Evolutionary conservation across 176 grass and related monocot species (phyloP), one percentile per base, ranked within the genome.

Genomic region (Leersia perrieri): DNA sequence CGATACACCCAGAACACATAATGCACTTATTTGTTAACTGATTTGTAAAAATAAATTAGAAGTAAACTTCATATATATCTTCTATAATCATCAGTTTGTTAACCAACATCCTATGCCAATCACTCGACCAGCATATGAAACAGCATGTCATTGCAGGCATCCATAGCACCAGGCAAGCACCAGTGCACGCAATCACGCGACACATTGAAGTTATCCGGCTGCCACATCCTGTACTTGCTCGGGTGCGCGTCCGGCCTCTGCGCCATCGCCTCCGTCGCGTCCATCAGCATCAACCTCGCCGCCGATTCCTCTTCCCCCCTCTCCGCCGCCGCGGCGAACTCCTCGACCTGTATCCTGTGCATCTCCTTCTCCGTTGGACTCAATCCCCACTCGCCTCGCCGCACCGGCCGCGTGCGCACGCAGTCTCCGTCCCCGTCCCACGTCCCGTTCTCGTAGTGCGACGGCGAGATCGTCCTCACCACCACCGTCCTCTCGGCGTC

Each of bases 361-460:
- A 95, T 84, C 53, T 92, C 87, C 42, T 76, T 80, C 34, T 90
- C 70, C 74, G 45, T 42, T 10, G 27, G 31, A 23, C 76, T 76
- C 70, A 95, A 18, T 82, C 80, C 72, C 33, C 76, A 83, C 70
- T 75, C 87, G 23, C 82, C 79, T 4, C 77, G 76, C 60, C 72
- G 33, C 32, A 30, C 31, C 53, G 93, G 90, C 61, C 55, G 31
- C 12, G 47, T 77, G 66, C 86, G 63, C 3, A 75, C n/a, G 70
- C 93, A 96, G 60, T 87, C 76, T 0, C 71, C 93, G 8, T 58
- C 66, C 42, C 70, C 84, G 66, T 81, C 44, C 92, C 84, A 80
- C 68, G 85, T 80, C 29, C 84, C 92, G 42, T 86, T 66, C 80
- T 95, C 93, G 70, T 92, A 95, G 85, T 95, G 90, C 42, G 84